Evolutionary conservation across 139 green algal genomes (phyloP), one percentile per base, ranked within the genome.

Genomic region (Eudorina sp.): DNA sequence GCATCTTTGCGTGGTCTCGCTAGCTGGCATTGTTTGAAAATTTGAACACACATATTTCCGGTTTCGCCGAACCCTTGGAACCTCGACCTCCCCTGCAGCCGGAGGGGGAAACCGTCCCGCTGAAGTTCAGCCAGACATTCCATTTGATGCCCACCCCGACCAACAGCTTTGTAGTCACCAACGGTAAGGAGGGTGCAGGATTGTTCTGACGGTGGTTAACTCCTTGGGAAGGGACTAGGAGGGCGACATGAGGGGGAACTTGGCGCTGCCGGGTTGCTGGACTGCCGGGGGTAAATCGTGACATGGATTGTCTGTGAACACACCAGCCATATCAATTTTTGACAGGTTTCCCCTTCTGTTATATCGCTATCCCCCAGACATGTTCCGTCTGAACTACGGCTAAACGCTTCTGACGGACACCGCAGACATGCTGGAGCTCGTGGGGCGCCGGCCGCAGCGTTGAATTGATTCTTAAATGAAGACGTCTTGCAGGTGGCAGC

Each of bases 101-200:
- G 0, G 97, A 99, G 81, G 95, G 94, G 9, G 96, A 98, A 83
- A 85, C 84, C 18, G 94, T 96, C 48, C 90, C 96, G 6, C 89
- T 98, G 23, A 97, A 97, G 89, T 99, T 99, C 92, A 98, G 95
- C 92, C 97, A 99, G 90, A 91, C 96, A 13, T 99, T 99, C 91
- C 97, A 99, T 82, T 87, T 99, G 38, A 95, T 95, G 89, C 92
- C 94, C 31, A 86, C 96, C 1, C 68, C 83, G 16, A 92, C 79
- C 84, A 90, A 85, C 83, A 95, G 85, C 88, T 99, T 95, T 73
- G 92, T 97, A 4, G 92, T 99, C 1, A 96, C 95, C 48, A 99
- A 99, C 87, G 96, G 95, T 96, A 68, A 64, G 79, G n/a, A 3
- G 16, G 11, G 48, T 55, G 48, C 48, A 55, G 11, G 48, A 13